These are phyloP conservation scores for Candida jianshihensis DNA, from an alignment of 805 yeast species.

Conservation along the genomic window DNA sequence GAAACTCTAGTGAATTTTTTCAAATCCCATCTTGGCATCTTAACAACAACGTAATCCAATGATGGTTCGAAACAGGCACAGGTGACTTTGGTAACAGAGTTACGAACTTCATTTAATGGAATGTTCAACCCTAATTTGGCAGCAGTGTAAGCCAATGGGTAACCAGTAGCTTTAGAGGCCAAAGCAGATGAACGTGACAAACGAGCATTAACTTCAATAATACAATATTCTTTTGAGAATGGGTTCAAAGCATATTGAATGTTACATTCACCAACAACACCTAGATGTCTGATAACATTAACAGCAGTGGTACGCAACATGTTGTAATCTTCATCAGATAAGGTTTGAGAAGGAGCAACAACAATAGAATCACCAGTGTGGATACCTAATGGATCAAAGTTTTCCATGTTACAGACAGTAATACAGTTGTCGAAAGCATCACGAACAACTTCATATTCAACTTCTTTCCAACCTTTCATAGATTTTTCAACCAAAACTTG, in stretches of 20 bases:
- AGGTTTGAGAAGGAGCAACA: slow-evolving; percentile 96
- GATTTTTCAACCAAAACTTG: slow-evolving; percentile 93
- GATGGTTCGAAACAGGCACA: slow-evolving; percentile 98
- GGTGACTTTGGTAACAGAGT: slow-evolving; percentile 89
- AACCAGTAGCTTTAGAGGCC: slow-evolving; percentile 98
- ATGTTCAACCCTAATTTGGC: slow-evolving; percentile 93
- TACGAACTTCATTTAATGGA: slow-evolving; percentile 84
- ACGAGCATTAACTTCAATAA: slow-evolving; percentile 97
- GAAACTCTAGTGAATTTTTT: slow-evolving; percentile 93
- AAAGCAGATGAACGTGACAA: slow-evolving; percentile 97
- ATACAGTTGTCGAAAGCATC: slow-evolving; percentile 97
- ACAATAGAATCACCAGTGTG: slow-evolving; percentile 99
- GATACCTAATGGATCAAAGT: slow-evolving; percentile 96
- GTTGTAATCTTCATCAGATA: slow-evolving; percentile 94
- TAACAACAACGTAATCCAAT: slow-evolving; percentile 91
- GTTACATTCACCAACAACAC: slow-evolving; percentile 99
- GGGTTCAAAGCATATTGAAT: slow-evolving; percentile 96
- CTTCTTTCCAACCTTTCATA: slow-evolving; percentile 99
- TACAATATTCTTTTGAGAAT: slow-evolving; percentile 87
- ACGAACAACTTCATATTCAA: slow-evolving; percentile 97
- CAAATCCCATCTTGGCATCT: slow-evolving; percentile 98
- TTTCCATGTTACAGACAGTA: slow-evolving; percentile 99
- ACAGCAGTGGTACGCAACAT: slow-evolving; percentile 98
- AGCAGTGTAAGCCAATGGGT: slow-evolving; percentile 96
- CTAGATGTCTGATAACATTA: slow-evolving; percentile 92